These are phyloP conservation scores for Clarireedia hainanense DNA, from an alignment of 2,329 filamentous ascomycete genomes.

Conservation along the genomic window DNA sequence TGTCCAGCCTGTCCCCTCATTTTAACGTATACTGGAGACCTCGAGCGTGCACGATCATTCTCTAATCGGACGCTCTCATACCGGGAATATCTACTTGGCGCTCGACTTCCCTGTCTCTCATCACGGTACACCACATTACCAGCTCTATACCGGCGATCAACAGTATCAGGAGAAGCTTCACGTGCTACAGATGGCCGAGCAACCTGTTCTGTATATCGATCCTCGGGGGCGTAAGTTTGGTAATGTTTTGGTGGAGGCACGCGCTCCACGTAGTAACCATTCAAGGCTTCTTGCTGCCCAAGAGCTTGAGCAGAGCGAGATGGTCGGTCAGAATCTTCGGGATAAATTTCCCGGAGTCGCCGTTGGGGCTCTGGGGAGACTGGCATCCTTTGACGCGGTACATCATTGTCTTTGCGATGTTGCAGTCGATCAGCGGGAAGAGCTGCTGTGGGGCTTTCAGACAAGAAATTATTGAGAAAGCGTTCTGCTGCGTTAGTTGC, in stretches of 20 bases:
- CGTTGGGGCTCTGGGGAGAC: conserved; percentile 13
- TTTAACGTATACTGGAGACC: conserved; percentile 30
- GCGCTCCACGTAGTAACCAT: conserved; percentile 19
- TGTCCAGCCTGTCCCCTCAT: conserved; percentile 21
- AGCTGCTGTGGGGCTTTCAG: conserved; percentile 12
- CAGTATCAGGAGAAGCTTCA: conserved; percentile 27
- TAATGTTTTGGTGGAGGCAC: conserved; percentile 13
- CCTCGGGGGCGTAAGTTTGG: conserved; percentile 21
- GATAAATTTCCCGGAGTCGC: conserved; percentile 13
- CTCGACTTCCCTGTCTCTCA: conserved; percentile 26
- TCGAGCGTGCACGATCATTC: conserved; percentile 28
- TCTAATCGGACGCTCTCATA: conserved; percentile 30
- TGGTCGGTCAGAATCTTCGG: conserved; percentile 9
- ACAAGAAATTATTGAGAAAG: conserved; percentile 31
- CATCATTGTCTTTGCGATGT: conserved; percentile 12
- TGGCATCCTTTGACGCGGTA: conserved; percentile 11
- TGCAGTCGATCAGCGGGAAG: conserved; percentile 6
- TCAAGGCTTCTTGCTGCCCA: conserved; percentile 6
- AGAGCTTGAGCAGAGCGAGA: conserved; percentile 9
- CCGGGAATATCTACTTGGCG: conserved; percentile 28
- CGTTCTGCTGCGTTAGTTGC: conserved; percentile 31
- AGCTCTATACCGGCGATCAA: conserved; percentile 28
- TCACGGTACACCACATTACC: conserved; percentile 29
- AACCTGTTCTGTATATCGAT: conserved; percentile 18
- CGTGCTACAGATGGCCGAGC: conserved; percentile 14